Conservation (phyloP, 192 early-diverging fungal genomes). For the Entomortierella lignicola region DNA sequence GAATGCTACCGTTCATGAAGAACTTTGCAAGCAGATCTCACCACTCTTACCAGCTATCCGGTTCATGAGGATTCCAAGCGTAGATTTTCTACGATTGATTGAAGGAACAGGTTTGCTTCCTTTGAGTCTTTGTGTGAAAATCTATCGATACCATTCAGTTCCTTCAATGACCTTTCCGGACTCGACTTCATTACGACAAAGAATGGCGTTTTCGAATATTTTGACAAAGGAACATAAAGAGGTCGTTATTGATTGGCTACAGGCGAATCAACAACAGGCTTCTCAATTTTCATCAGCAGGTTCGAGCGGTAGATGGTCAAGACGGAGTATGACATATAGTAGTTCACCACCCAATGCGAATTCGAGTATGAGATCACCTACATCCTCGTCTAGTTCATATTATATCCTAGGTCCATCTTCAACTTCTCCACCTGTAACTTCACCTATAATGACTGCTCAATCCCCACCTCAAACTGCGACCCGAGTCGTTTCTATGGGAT, state of each 20-base stretch:
- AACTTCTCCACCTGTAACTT: background rate
- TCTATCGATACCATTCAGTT: slow-evolving; percentile 49
- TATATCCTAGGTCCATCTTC: background rate
- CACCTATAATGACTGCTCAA: background rate
- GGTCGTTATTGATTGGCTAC: slow-evolving; percentile 33
- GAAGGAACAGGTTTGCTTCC: slow-evolving; percentile 45
- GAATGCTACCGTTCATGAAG: slow-evolving; percentile 24
- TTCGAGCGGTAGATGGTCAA: background rate
- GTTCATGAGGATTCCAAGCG: slow-evolving; percentile 39
- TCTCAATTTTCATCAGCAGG: background rate
- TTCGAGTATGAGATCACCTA: background rate
- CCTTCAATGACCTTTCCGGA: slow-evolving; percentile 48
- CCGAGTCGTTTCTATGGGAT: background rate
- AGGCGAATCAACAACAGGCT: background rate
- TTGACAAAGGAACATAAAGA: slow-evolving; percentile 41
- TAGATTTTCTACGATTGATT: slow-evolving; percentile 39
- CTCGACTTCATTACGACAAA: slow-evolving; percentile 27
- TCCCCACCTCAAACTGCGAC: background rate
- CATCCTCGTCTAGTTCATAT: background rate
- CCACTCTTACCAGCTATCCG: slow-evolving; percentile 30
- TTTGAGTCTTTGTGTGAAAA: slow-evolving; percentile 34
- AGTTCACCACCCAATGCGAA: background rate
- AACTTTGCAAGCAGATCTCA: slow-evolving; percentile 16
- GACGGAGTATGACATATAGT: background rate
- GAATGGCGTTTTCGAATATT: slow-evolving; percentile 48